Evolutionary conservation across 2,329 filamentous ascomycete genomes (phyloP).

Genomic region (Cercospora sp.): DNA sequence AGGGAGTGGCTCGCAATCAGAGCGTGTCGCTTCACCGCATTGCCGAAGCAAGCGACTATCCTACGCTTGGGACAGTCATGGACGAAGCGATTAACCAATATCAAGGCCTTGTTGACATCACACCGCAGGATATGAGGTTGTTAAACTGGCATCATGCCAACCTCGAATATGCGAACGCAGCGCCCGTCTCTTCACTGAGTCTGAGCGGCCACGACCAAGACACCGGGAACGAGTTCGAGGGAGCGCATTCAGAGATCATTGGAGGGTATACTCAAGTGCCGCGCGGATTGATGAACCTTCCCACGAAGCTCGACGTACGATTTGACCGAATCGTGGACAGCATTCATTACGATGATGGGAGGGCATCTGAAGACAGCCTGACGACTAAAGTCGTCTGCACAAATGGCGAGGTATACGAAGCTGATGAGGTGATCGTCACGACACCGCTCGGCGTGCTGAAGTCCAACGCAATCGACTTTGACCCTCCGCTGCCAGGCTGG

Average conservation of each 20-base stretch:
- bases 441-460: constrained; percentile 91
- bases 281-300: constrained; percentile 77
- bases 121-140: constrained; percentile 81
- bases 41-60: constrained; percentile 60
- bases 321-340: constrained; percentile 71
- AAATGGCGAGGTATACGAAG: constrained; percentile 72
- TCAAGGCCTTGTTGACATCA: constrained; percentile 76
- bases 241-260: constrained; percentile 86
- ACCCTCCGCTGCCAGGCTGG: constrained; percentile 85
- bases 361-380: constrained; percentile 38
- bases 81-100: constrained; percentile 91
- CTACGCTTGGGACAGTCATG: constrained; percentile 86
- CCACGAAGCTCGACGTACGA: constrained; percentile 72
- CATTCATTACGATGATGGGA: constrained; percentile 60
- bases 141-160: constrained; percentile 99
- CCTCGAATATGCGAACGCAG: constrained; percentile 94
- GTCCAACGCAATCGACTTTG: constrained; percentile 75
- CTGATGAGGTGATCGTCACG: constrained; percentile 89
- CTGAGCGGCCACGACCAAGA: constrained; percentile 95
- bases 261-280: constrained; percentile 93
- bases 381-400: constrained; percentile 70
- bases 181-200: constrained; percentile 81
- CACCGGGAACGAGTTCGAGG: constrained; percentile 95
- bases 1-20: constrained; percentile 59
- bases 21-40: constrained; percentile 64